Conservation (phyloP, 148 eudicot genomes). For the Camellia japonica region DNA sequence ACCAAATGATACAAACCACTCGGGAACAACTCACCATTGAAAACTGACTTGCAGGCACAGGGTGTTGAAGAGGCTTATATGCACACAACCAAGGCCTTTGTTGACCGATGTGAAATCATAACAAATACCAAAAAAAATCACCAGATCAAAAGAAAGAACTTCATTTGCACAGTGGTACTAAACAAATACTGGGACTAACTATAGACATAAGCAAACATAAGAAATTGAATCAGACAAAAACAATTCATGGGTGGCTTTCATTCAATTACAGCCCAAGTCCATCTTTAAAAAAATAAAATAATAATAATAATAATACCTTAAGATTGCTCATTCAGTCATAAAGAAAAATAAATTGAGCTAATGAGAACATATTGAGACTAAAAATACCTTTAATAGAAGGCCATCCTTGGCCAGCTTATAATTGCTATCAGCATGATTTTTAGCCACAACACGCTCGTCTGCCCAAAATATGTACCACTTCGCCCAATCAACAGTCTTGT, state of each 20-base stretch:
- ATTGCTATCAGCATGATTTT: constrained; percentile 79
- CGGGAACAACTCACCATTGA: too few species aligned
- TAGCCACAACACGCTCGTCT: constrained; percentile 85
- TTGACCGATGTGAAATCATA: too few species aligned
- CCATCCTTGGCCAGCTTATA: constrained; percentile 81
- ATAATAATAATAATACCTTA: not conserved
- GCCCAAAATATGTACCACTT: constrained; percentile 93
- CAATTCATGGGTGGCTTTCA: not conserved
- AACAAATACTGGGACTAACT: not conserved
- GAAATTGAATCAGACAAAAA: not conserved
- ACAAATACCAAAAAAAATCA: too few species aligned
- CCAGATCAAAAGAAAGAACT: not conserved
- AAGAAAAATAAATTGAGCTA: not conserved
- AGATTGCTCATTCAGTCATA: not conserved
- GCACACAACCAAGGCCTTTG: too few species aligned
- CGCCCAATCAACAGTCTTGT: constrained; percentile 85
- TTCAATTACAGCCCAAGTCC: not conserved
- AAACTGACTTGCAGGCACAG: too few species aligned
- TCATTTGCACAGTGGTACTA: not conserved
- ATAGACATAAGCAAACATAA: not conserved
- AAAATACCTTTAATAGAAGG: constrained; percentile 71
- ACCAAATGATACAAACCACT: too few species aligned
- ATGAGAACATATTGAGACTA: not conserved
- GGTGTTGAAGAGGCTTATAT: too few species aligned
- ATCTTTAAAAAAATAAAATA: not conserved